A percentile compares a stretch with the other conserved stretches of the same genome.
Evolutionary conservation across 306 rosid species (phyloP).

Genomic region (Corylus avellana): DNA sequence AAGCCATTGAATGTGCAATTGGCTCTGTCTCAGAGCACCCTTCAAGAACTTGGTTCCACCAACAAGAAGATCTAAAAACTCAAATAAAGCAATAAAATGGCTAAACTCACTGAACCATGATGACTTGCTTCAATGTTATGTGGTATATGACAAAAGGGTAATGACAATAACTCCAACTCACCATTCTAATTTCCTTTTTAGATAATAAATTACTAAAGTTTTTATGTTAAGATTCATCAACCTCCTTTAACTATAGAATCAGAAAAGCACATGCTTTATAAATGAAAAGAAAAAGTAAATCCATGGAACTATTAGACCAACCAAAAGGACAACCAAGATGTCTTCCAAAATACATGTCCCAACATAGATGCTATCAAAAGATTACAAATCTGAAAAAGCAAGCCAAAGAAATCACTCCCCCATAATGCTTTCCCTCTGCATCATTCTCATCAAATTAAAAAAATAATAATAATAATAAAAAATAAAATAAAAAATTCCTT

Average conservation of each 20-base stretch:
- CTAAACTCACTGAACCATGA: not conserved
- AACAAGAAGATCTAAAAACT: not conserved
- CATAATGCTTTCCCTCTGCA: not conserved
- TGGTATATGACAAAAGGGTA: not conserved
- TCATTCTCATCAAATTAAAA: not conserved
- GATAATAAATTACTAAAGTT: not conserved
- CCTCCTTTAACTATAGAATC: not conserved
- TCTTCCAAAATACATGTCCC: not conserved
- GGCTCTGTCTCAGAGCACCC: not conserved
- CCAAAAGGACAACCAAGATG: not conserved
- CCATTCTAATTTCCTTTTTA: not conserved
- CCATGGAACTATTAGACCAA: not conserved
- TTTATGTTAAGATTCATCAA: slow-evolving; percentile 1
- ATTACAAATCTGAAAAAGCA: not conserved
- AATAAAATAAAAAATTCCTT: not conserved
- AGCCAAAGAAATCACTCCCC: not conserved
- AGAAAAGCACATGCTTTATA: slow-evolving; percentile 1
- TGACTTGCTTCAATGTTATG: not conserved
- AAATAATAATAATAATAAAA: not conserved
- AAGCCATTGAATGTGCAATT: not conserved
- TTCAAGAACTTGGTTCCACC: not conserved
- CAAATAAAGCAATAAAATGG: not conserved
- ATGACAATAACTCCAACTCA: not conserved
- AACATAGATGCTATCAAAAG: not conserved
- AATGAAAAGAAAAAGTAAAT: not conserved